These are phyloP conservation scores for Corymbia maculata DNA, from an alignment of 345 rosid species.

Conservation along the genomic window DNA sequence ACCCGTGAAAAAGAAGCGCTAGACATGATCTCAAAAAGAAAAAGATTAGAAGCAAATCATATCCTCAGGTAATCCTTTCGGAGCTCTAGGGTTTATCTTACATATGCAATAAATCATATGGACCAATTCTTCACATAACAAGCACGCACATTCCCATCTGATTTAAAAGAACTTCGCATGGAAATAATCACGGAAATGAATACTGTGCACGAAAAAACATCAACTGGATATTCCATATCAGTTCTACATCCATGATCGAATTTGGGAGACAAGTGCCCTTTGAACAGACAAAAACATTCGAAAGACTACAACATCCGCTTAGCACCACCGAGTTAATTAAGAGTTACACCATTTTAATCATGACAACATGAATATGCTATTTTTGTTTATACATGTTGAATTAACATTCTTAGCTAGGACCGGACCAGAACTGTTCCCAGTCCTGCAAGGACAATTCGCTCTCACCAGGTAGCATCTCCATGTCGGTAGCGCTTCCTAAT, in stretches of 20 bases:
- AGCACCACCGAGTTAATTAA: not conserved
- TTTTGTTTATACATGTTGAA: not conserved
- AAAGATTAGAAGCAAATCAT: not conserved
- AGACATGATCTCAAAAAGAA: not conserved
- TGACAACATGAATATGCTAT: not conserved
- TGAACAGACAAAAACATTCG: not conserved
- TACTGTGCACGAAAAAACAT: not conserved
- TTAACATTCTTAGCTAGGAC: not conserved
- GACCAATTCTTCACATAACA: not conserved
- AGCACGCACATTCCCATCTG: not conserved
- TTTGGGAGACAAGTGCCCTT: not conserved
- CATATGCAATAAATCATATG: not conserved
- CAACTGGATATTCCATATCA: not conserved
- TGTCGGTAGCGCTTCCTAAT: not conserved
- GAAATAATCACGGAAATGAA: not conserved
- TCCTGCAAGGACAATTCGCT: constrained; percentile 6
- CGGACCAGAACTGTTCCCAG: constrained; percentile 7
- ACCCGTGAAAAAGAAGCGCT: not conserved
- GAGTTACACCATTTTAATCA: not conserved
- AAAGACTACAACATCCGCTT: not conserved
- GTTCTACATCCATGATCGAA: not conserved
- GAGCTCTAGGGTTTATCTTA: not conserved
- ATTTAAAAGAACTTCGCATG: not conserved
- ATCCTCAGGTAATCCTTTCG: not conserved
- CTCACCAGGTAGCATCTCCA: not conserved